Percentiles rank a stretch among this genome's conserved stretches.
phyloP scores from a whole-genome alignment of 768 basidiomycete genomes.

The Suillus luteus region DNA sequence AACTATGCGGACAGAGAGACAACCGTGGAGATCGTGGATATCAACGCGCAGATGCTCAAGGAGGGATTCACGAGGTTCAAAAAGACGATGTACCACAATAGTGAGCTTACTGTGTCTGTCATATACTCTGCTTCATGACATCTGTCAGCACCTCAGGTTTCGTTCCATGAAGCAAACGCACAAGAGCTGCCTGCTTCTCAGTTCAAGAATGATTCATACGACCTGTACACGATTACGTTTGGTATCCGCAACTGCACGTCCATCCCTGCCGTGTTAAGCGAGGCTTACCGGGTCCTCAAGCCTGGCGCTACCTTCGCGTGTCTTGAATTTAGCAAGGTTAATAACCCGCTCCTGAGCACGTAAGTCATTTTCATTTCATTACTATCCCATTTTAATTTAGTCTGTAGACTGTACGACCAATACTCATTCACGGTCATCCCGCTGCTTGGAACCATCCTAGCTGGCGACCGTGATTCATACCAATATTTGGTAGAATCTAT shows the following conservation, averaged over 20 bases:
- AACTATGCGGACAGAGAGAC: conserved; percentile 90
- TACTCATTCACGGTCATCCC: conserved; percentile 98
- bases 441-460: conserved; percentile 93
- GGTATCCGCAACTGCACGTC: conserved; percentile 98
- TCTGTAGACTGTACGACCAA: conserved; percentile 80
- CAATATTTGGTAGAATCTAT: conserved; percentile 99
- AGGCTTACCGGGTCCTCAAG: conserved; percentile 92
- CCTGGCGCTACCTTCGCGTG: conserved; percentile 96
- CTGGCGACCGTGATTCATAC: conserved; percentile 92
- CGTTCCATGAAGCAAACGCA: conserved; percentile 92
- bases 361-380: conserved; percentile 44
- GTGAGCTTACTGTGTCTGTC: conserved; percentile 46
- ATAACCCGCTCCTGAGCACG: conserved; percentile 84
- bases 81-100: conserved; percentile 98
- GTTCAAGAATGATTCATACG: conserved; percentile 83
- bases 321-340: conserved; percentile 93
- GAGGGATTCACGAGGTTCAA: conserved; percentile 91
- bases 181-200: conserved; percentile 67
- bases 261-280: conserved; percentile 80
- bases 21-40: conserved; percentile 87
- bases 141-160: conserved; percentile 80
- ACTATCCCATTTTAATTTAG: conserved; percentile 11
- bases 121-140: conserved; percentile 11
- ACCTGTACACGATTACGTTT: conserved; percentile 98
- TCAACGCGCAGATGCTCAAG: conserved; percentile 93